Evolutionary conservation across 148 eudicot genomes (phyloP).

Genomic region (Tetragonia tetragonoides): DNA sequence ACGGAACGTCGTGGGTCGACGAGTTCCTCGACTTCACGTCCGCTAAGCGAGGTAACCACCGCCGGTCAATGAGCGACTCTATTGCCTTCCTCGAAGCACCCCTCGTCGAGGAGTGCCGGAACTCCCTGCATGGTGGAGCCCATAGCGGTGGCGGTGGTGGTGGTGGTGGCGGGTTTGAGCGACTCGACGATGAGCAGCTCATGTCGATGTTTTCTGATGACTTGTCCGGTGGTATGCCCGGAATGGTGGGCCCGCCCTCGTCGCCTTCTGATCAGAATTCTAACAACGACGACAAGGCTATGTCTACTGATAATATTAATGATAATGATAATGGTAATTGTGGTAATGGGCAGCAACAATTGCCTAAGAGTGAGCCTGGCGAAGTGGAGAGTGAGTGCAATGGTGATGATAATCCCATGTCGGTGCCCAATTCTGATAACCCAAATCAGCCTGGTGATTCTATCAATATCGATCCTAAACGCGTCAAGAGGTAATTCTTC

Average conservation of each 20-base stretch:
- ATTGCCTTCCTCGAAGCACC: constrained; percentile 68
- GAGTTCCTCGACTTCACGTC: constrained; percentile 92
- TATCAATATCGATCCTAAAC: constrained; percentile 60
- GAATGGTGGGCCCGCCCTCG: constrained; percentile 20
- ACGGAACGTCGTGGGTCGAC: constrained; percentile 58
- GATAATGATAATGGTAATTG: constrained; percentile 15
- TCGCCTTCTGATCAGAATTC: constrained; percentile 47
- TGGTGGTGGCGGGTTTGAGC: constrained; percentile 45
- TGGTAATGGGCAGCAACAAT: not conserved
- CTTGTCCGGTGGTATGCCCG: constrained; percentile 16
- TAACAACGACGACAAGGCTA: constrained; percentile 22
- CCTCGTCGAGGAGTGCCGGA: constrained; percentile 36
- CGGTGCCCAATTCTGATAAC: constrained; percentile 16
- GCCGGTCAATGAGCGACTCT: constrained; percentile 79
- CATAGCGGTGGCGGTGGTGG: not conserved
- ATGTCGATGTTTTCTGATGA: constrained; percentile 80
- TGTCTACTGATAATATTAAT: constrained; percentile 11
- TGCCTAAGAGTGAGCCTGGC: constrained; percentile 57
- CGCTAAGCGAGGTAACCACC: constrained; percentile 49
- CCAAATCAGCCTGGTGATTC: constrained; percentile 24
- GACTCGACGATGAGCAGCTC: constrained; percentile 75
- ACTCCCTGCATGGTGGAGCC: constrained; percentile 18
- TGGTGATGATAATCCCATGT: constrained; percentile 15
- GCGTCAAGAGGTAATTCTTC: constrained; percentile 72
- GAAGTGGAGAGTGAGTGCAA: constrained; percentile 56